These are phyloP conservation scores for Leucosporidium scottii DNA, from an alignment of 768 basidiomycete species.

Conservation along the genomic window DNA sequence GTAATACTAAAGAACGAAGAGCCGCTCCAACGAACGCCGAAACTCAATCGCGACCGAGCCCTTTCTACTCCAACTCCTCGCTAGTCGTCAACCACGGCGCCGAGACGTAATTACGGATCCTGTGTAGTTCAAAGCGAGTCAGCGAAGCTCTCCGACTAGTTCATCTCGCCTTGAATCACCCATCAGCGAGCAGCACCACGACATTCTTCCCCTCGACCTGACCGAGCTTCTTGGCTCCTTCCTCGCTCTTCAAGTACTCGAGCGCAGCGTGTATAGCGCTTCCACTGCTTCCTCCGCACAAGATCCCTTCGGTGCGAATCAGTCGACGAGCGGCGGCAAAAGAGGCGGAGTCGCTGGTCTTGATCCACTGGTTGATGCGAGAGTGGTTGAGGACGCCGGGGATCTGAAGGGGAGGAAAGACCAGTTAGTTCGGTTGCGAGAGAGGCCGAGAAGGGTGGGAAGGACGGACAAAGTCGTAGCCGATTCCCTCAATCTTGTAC, in stretches of 20 bases:
- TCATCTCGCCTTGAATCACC: not conserved
- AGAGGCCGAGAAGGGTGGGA: not conserved
- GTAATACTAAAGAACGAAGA: too few species aligned
- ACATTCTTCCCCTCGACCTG: constrained; percentile 72
- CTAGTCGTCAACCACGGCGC: constrained; percentile 30
- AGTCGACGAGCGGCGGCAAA: constrained; percentile 66
- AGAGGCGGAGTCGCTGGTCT: constrained; percentile 71
- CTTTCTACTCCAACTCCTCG: not conserved
- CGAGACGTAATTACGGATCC: constrained; percentile 38
- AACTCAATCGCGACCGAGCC: too few species aligned
- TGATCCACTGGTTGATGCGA: constrained; percentile 63
- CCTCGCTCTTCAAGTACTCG: constrained; percentile 62
- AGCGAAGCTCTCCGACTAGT: not conserved
- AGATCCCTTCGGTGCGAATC: constrained; percentile 76
- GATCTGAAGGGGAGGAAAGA: constrained; percentile 39
- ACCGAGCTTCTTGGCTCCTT: constrained; percentile 56
- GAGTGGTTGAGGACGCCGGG: constrained; percentile 75
- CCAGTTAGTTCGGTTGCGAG: not conserved
- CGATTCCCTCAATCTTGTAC: constrained; percentile 93
- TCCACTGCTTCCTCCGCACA: constrained; percentile 91
- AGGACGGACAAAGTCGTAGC: constrained; percentile 44
- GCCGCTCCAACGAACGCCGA: too few species aligned
- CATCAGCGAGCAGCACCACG: constrained; percentile 76
- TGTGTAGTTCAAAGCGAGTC: not conserved
- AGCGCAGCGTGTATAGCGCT: constrained; percentile 72